These are phyloP conservation scores for Saposhnikovia divaricata DNA, from an alignment of 129 eudicot species.

Conservation along the genomic window DNA sequence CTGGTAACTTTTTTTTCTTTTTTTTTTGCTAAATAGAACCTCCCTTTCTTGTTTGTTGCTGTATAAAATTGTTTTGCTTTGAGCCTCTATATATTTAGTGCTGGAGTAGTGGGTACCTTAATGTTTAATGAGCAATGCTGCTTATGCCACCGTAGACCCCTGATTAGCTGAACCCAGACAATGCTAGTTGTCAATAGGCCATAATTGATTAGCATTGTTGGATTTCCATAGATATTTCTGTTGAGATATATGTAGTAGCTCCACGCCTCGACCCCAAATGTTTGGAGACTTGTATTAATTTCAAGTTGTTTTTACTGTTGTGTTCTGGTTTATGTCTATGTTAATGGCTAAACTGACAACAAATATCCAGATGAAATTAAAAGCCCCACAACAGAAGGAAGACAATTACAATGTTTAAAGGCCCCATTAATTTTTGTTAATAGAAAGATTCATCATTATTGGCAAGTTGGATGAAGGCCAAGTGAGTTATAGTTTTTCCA, in stretches of 20 bases:
- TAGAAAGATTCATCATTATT: not conserved
- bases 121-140: not conserved
- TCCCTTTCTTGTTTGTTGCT: not conserved
- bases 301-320: not conserved
- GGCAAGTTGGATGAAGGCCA: not conserved
- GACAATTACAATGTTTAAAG: not conserved
- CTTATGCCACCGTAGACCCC: not conserved
- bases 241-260: not conserved
- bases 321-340: not conserved
- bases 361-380: not conserved
- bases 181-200: not conserved
- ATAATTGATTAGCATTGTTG: not conserved
- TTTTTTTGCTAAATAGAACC: not conserved
- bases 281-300: not conserved
- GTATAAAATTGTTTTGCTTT: not conserved
- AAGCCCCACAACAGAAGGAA: not conserved
- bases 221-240: not conserved
- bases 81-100: not conserved
- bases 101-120: not conserved
- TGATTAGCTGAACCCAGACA: not conserved
- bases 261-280: not conserved
- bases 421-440: not conserved
- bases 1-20: not conserved
- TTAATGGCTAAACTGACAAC: not conserved
- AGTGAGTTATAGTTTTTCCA: not conserved